A percentile compares a stretch with the other conserved stretches of the same genome.
phyloP scores from a whole-genome alignment of 1,284 basidiomycete genomes.

The Malassezia brasiliensis region DNA sequence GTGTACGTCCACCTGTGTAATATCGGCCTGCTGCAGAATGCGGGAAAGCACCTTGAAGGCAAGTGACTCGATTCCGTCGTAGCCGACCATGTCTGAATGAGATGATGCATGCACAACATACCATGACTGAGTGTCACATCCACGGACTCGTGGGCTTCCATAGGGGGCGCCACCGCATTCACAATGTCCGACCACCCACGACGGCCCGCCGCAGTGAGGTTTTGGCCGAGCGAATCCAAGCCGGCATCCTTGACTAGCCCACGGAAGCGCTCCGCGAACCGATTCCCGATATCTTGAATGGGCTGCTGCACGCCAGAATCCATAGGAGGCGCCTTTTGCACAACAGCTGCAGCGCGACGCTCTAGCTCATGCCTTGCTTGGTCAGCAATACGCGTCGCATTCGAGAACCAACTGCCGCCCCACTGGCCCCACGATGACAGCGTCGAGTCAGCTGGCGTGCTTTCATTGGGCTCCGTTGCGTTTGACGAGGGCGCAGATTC shows the following conservation, averaged over 20 bases:
- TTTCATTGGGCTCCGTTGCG: not conserved
- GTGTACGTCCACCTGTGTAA: constrained; percentile 11
- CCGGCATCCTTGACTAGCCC: constrained; percentile 35
- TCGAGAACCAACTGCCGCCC: constrained; percentile 51
- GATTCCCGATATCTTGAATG: constrained; percentile 23
- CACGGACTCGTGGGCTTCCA: constrained; percentile 93
- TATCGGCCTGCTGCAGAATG: constrained; percentile 41
- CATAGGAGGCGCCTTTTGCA: not conserved
- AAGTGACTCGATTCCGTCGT: constrained; percentile 90
- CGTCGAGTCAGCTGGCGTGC: not conserved
- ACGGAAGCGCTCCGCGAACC: constrained; percentile 33
- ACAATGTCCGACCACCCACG: constrained; percentile 59
- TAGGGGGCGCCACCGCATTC: constrained; percentile 93
- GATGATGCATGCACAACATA: constrained; percentile 1
- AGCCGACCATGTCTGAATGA: constrained; percentile 64
- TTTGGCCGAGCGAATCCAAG: constrained; percentile 35
- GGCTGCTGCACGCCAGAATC: not conserved
- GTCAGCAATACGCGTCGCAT: constrained; percentile 40
- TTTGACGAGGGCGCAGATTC: not conserved
- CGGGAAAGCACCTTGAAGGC: constrained; percentile 57
- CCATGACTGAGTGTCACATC: constrained; percentile 91
- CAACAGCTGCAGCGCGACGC: constrained; percentile 26
- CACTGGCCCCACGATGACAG: constrained; percentile 53
- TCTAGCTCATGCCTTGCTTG: constrained; percentile 43
- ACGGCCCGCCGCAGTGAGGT: constrained; percentile 32